Percentiles rank a stretch among this genome's conserved stretches.
These are phyloP conservation scores for Pyrenophora graminea DNA, from an alignment of 2,329 filamentous ascomycete species.

Conservation along the genomic window DNA sequence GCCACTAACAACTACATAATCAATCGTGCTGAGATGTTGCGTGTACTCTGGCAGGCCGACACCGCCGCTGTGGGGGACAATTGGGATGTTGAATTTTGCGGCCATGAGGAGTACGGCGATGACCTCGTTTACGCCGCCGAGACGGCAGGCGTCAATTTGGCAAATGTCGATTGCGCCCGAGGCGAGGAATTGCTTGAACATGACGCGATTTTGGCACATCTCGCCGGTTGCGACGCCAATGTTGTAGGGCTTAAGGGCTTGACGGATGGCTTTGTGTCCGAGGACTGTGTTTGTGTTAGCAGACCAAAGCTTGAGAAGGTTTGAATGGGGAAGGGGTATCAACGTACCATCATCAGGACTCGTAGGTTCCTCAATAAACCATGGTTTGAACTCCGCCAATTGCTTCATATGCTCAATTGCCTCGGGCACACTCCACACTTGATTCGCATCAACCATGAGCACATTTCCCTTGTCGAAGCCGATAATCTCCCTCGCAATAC, in stretches of 20 bases:
- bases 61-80: constrained; percentile 87
- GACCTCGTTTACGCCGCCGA: constrained; percentile 90
- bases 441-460: constrained; percentile 92
- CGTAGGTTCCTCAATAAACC: constrained; percentile 95
- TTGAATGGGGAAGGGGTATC: background rate
- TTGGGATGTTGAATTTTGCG: constrained; percentile 75
- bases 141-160: constrained; percentile 86
- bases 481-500: constrained; percentile 77
- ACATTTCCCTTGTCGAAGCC: constrained; percentile 82
- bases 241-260: constrained; percentile 72
- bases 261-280: constrained; percentile 82
- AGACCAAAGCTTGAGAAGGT: no score
- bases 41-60: constrained; percentile 94
- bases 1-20: constrained; percentile 85
- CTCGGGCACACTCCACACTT: constrained; percentile 88
- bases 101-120: constrained; percentile 88
- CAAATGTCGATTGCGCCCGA: constrained; percentile 82
- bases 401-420: constrained; percentile 85
- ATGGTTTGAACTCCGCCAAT: constrained; percentile 80
- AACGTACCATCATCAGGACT: constrained; percentile 72
- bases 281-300: constrained; percentile 58
- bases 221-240: constrained; percentile 90
- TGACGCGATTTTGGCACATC: constrained; percentile 93
- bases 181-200: constrained; percentile 89
- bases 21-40: constrained; percentile 88